Conservation (phyloP, 2,329 filamentous ascomycete genomes). For the Cladosporium halotolerans region DNA sequence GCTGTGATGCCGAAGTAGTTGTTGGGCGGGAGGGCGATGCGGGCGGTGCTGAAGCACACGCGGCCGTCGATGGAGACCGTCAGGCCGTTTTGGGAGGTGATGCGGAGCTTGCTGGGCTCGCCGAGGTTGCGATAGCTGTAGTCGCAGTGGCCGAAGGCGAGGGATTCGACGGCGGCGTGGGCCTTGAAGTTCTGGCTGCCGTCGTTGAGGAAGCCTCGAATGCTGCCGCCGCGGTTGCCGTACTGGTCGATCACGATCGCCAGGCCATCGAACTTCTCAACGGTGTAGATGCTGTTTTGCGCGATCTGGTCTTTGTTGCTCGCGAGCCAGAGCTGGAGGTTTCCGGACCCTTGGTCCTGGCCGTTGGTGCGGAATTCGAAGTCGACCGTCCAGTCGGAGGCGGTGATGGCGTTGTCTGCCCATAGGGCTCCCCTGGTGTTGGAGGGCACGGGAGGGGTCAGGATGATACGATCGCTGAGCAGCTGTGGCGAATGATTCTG, state of each 20-base stretch:
- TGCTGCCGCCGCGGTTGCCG: slow-evolving; percentile 68
- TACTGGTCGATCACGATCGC: slow-evolving; percentile 80
- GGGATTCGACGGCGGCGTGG: slow-evolving; percentile 69
- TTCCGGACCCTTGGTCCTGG: slow-evolving; percentile 77
- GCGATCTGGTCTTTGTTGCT: slow-evolving; percentile 60
- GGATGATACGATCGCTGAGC: slow-evolving; percentile 83
- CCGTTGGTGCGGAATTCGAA: slow-evolving; percentile 84
- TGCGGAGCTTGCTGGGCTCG: slow-evolving; percentile 69
- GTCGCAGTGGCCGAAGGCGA: slow-evolving; percentile 89
- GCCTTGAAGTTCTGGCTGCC: slow-evolving; percentile 71
- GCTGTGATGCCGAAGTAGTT: slow-evolving; percentile 86
- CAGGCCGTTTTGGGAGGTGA: slow-evolving; percentile 63
- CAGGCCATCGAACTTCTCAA: slow-evolving; percentile 81
- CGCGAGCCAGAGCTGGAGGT: slow-evolving; percentile 88
- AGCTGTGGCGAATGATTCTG: slow-evolving; percentile 52
- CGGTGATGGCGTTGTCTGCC: slow-evolving; percentile 58
- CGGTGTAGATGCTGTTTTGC: slow-evolving; percentile 75
- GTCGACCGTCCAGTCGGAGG: slow-evolving; percentile 64
- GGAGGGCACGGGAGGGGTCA: slow-evolving; percentile 83
- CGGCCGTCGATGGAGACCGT: slow-evolving; percentile 74
- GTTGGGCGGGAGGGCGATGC: slow-evolving; percentile 66
- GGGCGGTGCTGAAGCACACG: slow-evolving; percentile 75
- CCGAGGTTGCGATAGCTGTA: slow-evolving; percentile 90
- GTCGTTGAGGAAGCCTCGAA: slow-evolving; percentile 92
- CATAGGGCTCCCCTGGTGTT: slow-evolving; percentile 79